Evolutionary conservation across 805 yeast species (phyloP), one percentile per base, ranked within the genome.

Genomic region (Wickerhamomyces bisporus): DNA sequence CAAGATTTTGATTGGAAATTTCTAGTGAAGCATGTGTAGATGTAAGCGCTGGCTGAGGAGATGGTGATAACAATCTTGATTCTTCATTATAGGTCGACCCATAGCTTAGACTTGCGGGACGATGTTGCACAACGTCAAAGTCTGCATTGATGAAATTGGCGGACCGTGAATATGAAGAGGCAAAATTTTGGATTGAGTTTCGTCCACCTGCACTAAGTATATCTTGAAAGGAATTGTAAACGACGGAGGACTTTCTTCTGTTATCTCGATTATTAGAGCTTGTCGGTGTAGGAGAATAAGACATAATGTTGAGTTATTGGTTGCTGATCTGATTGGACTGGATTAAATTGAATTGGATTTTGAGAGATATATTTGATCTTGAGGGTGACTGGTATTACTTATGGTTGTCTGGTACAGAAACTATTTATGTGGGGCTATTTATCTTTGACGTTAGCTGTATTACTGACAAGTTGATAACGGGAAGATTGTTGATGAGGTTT

Each of bases 91-190:
- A 28, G 1, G 38, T 14, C 1, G 47, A 30, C 8, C 53, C 53
- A 24, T 47, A 27, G 9, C 51, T 43, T 13, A 50, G 32, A 2
- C 35, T 40, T 15, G 30, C 38, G 13, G 54, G 53, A 13, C 48
- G 41, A 14, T 31, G 23, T 15, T 45, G 50, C n/a, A n/a, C n/a
- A 8, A 52, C 50, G 30, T 55, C 58, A 30, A 55, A 53, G 19
- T 55, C 59, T 1, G 53, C 55, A 26, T 47, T 45, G n/a, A 53
- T 40, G 40, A 52, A 53, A 34, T 49, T 49, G 19, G 57, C 41
- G 11, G 53, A 44, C 2, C 59, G 43, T 12, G 57, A 47, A 25
- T 46, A 53, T 0, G 59, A 55, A 0, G 52, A 41, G 1, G 57
- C 56, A 42, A 53, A 55, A 32, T 46, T 53, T 12, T 35, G 40